Percentiles rank a stretch among this genome's conserved stretches.
These are phyloP conservation scores for Hyphopichia khmerensis DNA, from an alignment of 1,139 yeast genomes.

Conservation along the genomic window DNA sequence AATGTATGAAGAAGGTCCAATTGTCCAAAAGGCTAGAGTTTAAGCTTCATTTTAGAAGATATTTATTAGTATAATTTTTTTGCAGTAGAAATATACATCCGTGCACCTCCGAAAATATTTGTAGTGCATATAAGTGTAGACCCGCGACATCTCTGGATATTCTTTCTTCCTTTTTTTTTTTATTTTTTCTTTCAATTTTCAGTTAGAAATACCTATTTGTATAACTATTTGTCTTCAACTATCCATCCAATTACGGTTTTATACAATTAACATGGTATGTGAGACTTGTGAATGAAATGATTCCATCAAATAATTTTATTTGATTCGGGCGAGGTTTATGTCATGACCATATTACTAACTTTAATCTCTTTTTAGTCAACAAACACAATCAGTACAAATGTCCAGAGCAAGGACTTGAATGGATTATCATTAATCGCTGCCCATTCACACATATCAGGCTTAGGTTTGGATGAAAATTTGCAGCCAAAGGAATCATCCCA, in stretches of 20 bases:
- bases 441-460: conserved; percentile 93
- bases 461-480: conserved; percentile 88
- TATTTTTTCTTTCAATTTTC: background rate
- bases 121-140: background rate
- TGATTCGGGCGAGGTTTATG: background rate
- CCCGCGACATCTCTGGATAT: background rate
- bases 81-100: background rate
- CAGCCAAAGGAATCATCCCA: conserved; percentile 78
- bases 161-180: background rate
- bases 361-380: conserved; percentile 12
- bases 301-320: background rate
- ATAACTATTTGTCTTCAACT: background rate
- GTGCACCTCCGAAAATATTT: background rate
- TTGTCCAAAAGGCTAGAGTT: conserved; percentile 13
- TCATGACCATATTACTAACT: background rate
- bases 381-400: conserved; percentile 33
- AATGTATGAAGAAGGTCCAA: conserved; percentile 28
- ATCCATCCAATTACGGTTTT: background rate
- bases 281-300: too few species aligned
- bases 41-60: background rate
- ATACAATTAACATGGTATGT: conserved; percentile 5
- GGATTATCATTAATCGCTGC: conserved; percentile 84
- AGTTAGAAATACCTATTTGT: background rate
- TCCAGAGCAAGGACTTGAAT: conserved; percentile 44
- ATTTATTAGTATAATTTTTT: background rate